A percentile compares a stretch with the other conserved stretches of the same genome.
phyloP scores from a whole-genome alignment of 2,329 filamentous ascomycete genomes.

The Ophiocordyceps camponoti-leonardi region DNA sequence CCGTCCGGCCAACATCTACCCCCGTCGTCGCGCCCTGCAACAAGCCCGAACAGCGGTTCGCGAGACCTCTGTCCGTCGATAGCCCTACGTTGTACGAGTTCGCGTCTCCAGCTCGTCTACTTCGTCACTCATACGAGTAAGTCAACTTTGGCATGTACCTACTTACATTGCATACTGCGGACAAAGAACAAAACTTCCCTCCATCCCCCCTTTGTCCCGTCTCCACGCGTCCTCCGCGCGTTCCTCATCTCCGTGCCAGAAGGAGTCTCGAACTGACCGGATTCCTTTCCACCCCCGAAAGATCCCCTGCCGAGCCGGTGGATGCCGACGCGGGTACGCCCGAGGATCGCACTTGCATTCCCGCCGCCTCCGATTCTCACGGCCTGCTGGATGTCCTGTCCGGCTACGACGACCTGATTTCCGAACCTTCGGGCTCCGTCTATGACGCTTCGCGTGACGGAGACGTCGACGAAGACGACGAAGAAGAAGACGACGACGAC shows the following conservation, averaged over 20 bases:
- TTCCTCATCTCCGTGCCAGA: not conserved
- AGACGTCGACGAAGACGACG: constrained; percentile 10
- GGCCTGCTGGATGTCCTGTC: constrained; percentile 22
- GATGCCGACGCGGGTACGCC: constrained; percentile 6
- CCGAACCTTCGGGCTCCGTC: constrained; percentile 14
- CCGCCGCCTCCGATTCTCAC: constrained; percentile 16
- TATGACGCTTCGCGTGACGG: constrained; percentile 10
- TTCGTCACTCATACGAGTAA: constrained; percentile 10
- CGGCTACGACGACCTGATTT: constrained; percentile 25
- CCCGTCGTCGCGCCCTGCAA: constrained; percentile 22
- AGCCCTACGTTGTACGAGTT: constrained; percentile 47
- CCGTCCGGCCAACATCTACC: constrained; percentile 4
- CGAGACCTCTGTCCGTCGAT: constrained; percentile 37
- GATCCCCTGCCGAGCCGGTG: constrained; percentile 10
- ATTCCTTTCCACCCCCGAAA: constrained; percentile 6
- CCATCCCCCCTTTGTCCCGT: not conserved
- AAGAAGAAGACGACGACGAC: constrained; percentile 8
- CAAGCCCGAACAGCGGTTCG: constrained; percentile 34
- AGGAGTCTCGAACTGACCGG: constrained; percentile 9
- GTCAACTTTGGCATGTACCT: constrained; percentile 3
- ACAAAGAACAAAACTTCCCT: too few relatives aligned
- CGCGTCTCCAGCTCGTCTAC: constrained; percentile 13
- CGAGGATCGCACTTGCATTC: constrained; percentile 18
- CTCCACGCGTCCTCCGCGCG: not conserved
- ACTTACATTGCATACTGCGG: too few relatives aligned